A percentile compares a stretch with the other conserved stretches of the same genome.
Conservation (phyloP, 495 filamentous ascomycete genomes). For the Hyaloscypha bicolor region DNA sequence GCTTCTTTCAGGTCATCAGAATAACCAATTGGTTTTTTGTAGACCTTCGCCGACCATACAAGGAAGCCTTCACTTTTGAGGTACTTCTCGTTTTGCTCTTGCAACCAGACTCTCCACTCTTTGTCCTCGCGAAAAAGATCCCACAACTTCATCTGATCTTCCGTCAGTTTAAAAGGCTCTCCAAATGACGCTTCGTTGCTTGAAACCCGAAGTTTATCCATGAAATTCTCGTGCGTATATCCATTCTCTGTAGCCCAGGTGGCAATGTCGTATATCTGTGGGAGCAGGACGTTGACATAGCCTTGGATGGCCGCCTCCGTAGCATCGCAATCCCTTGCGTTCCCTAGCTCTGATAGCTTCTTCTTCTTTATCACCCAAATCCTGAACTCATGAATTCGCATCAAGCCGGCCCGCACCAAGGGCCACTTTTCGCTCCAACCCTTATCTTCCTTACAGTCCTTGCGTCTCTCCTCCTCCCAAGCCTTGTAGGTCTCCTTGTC, state of each 20-base stretch:
- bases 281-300: background rate
- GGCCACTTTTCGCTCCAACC: background rate
- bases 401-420: slow-evolving; percentile 2
- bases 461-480: background rate
- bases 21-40: slow-evolving; percentile 11
- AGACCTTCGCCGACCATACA: background rate
- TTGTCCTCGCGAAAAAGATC: slow-evolving; percentile 8
- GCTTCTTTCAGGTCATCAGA: background rate
- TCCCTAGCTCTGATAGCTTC: background rate
- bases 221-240: background rate
- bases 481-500: background rate
- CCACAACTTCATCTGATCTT: slow-evolving; percentile 4
- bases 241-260: background rate
- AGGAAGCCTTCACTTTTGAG: background rate
- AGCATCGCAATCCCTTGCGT: background rate
- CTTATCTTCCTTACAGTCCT: background rate
- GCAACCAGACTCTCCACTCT: background rate
- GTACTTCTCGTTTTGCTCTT: background rate
- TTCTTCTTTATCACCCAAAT: slow-evolving; percentile 8
- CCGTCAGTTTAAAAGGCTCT: slow-evolving; percentile 7
- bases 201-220: slow-evolving; percentile 6
- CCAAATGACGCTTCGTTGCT: background rate
- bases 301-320: background rate
- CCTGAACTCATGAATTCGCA: slow-evolving; percentile 4
- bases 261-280: slow-evolving; percentile 4